A percentile compares a stretch with the other conserved stretches of the same genome.
phyloP scores from a whole-genome alignment of 2,329 filamentous ascomycete species.

The Trichoderma atroviride region DNA sequence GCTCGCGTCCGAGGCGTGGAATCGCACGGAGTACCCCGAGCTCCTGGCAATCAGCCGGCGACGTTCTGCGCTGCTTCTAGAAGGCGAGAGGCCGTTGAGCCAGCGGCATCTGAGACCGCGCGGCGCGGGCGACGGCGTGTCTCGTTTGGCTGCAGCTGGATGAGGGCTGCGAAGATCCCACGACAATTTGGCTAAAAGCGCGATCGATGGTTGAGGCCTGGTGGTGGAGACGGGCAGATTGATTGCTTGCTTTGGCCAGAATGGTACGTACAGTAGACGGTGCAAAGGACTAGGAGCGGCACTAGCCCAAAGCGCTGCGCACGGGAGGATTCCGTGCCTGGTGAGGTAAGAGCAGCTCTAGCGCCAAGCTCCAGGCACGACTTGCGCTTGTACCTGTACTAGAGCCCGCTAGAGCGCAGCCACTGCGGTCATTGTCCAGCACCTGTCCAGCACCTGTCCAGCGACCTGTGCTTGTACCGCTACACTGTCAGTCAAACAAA shows the following conservation, averaged over 20 bases:
- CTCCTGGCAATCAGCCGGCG: slow-evolving; percentile 4
- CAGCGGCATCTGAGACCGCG: slow-evolving; percentile 10
- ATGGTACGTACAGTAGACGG: not conserved
- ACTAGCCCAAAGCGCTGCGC: not conserved
- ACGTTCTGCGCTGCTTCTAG: slow-evolving; percentile 17
- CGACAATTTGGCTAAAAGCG: not conserved
- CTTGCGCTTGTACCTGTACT: not conserved
- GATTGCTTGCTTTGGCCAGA: not conserved
- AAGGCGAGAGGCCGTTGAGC: not conserved
- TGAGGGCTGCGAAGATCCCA: slow-evolving; percentile 14
- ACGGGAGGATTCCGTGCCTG: slow-evolving; percentile 20
- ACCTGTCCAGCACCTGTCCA: too few relatives aligned
- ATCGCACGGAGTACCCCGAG: slow-evolving; percentile 13
- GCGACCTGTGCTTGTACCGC: not conserved
- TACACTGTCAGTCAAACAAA: not conserved
- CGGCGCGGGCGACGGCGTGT: slow-evolving; percentile 16
- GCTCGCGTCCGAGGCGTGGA: slow-evolving; percentile 13
- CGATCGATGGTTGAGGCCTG: slow-evolving; percentile 18
- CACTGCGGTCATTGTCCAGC: not conserved
- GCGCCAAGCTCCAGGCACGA: slow-evolving; percentile 18
- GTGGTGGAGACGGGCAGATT: not conserved
- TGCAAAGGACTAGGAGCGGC: not conserved
- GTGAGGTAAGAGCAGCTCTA: slow-evolving; percentile 6
- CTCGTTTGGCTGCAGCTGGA: not conserved
- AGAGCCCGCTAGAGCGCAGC: not conserved